Base-by-base conservation (phyloP, 1,284 basidiomycete genomes). In the Schizophyllum amplum region DNA sequence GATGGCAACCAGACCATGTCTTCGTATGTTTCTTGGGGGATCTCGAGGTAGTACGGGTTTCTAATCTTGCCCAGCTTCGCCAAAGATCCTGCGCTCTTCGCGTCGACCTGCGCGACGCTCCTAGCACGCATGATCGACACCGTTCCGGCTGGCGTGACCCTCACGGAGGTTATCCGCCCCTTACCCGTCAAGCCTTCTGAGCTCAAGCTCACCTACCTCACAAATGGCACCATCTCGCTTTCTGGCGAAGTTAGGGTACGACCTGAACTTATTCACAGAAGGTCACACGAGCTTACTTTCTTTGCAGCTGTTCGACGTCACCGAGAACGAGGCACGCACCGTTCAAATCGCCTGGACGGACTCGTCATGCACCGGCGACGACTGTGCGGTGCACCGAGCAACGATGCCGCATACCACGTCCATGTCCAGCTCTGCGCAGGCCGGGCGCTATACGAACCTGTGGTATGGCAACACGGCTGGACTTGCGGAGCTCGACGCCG, bases 1-100 rank as follows among this genome's bases (percentile, higher is more conserved):
- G 74, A 76, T 60, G 66, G 64, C 5, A 74, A 74, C 56, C 64
- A 59, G n/a, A 76, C 74, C 5, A 70, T 75, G 66, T 42, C 33
- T 42, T 9, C 33, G 33, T 42, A 17, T 13, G 33, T 42, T 13
- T 42, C 33, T 17, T 42, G 17, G 11, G 2, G 7, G 17, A 3
- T 42, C 33, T 42, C 13, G 13, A 42, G 17, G 33, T 17, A 42
- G 33, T 6, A 6, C 23, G 15, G 6, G 27, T 11, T 1, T 20
- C 50, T 53, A 20, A 33, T 15, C 6, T 4, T 9, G 13, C 51
- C 17, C 7, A 20, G 7, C 24, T 59, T 57, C 55, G 60, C 60
- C 59, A 21, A 46, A 5, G 47, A 57, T 1, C 49, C 59, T 2
- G 59, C 60, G 1, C 42, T 57, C 17, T 62, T 62, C 26, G 47